These are phyloP conservation scores for Mortierella sp. DNA, from an alignment of 371 early-diverging fungal species.

Conservation along the genomic window DNA sequence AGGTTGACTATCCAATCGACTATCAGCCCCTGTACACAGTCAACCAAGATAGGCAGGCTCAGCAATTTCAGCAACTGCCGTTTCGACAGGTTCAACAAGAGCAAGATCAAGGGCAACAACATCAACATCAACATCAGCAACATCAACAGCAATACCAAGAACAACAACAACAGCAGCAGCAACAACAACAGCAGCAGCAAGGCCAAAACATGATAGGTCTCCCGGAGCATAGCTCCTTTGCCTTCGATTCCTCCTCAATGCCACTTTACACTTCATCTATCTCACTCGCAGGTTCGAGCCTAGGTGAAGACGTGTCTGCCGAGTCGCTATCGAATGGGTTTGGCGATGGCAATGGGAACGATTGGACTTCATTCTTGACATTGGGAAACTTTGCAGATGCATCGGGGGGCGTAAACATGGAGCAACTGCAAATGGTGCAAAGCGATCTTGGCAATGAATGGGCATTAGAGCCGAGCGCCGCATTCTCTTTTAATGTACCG, in stretches of 20 bases:
- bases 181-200: slow-evolving; percentile 15
- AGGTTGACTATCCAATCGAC: slow-evolving; percentile 17
- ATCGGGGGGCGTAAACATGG: slow-evolving; percentile 26
- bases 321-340: slow-evolving; percentile 26
- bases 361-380: slow-evolving; percentile 41
- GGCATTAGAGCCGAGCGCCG: slow-evolving; percentile 8
- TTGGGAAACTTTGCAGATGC: slow-evolving; percentile 24
- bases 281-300: slow-evolving; percentile 13
- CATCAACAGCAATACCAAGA: slow-evolving; percentile 6
- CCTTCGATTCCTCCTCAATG: slow-evolving; percentile 27
- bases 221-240: slow-evolving; percentile 11
- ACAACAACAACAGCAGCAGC: slow-evolving; percentile 5
- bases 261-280: slow-evolving; percentile 20
- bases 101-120: slow-evolving; percentile 20
- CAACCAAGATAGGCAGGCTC: slow-evolving; percentile 19
- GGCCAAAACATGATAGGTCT: slow-evolving; percentile 5
- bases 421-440: slow-evolving; percentile 26
- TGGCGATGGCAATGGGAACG: slow-evolving; percentile 6
- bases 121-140: slow-evolving; percentile 18
- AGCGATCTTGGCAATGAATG: slow-evolving; percentile 18
- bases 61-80: slow-evolving; percentile 21
- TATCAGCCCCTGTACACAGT: slow-evolving; percentile 29
- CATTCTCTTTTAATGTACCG: slow-evolving; percentile 16
- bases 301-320: slow-evolving; percentile 9
- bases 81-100: slow-evolving; percentile 19